A percentile compares a stretch with the other conserved stretches of the same genome.
phyloP scores from a whole-genome alignment of 129 eudicot species.

The Artemisia annua region DNA sequence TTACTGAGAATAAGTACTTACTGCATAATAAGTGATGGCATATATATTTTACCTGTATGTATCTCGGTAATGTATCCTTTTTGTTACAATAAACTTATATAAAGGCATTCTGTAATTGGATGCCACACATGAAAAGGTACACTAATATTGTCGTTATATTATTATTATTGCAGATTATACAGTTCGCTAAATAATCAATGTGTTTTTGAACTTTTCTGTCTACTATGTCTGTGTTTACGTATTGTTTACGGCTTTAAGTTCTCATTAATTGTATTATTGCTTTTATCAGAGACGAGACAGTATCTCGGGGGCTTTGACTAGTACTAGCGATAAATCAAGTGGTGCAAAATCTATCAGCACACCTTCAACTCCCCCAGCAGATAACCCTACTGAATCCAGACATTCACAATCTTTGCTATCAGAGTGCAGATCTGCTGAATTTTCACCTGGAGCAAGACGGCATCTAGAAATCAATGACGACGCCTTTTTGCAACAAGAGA shows the following conservation, averaged over 20 bases:
- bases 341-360: slow-evolving; percentile 72
- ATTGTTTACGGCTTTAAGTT: not conserved
- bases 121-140: not conserved
- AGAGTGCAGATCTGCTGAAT: slow-evolving; percentile 67
- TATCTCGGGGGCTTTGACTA: slow-evolving; percentile 63
- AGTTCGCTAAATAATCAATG: not conserved
- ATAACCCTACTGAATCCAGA: slow-evolving; percentile 68
- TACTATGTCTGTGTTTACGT: not conserved
- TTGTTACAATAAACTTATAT: not conserved
- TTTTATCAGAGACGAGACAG: slow-evolving; percentile 77
- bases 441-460: slow-evolving; percentile 47
- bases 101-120: not conserved
- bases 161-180: not conserved
- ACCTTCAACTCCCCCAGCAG: slow-evolving; percentile 93
- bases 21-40: not conserved
- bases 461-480: slow-evolving; percentile 63
- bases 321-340: slow-evolving; percentile 93
- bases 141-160: not conserved
- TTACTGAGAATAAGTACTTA: slow-evolving; percentile 1
- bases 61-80: not conserved
- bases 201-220: slow-evolving; percentile 9
- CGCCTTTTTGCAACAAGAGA: slow-evolving; percentile 59
- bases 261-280: not conserved
- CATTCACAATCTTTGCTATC: slow-evolving; percentile 62
- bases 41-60: not conserved